Conservation (phyloP, 2,329 filamentous ascomycete species). For the Fusarium sp. region DNA sequence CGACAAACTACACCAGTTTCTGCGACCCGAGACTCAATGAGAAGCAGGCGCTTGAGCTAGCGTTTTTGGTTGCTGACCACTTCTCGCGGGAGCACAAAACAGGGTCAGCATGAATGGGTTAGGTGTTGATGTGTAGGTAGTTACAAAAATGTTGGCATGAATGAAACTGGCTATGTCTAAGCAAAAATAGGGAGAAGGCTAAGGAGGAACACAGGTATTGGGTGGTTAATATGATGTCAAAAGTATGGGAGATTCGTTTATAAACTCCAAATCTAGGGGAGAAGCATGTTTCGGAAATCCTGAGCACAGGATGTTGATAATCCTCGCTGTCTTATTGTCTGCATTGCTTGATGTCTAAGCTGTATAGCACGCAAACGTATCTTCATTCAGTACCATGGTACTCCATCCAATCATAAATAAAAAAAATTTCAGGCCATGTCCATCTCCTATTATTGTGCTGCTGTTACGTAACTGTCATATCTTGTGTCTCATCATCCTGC, state of each 20-base stretch:
- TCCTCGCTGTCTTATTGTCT: conserved; percentile 14
- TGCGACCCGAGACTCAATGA: conserved; percentile 96
- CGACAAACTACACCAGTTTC: conserved; percentile 92
- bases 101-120: conserved; percentile 3
- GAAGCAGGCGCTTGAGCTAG: conserved; percentile 95
- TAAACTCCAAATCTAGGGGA: neutral
- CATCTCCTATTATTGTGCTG: conserved; percentile 34
- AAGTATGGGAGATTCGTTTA: neutral
- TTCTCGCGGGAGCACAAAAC: conserved; percentile 58
- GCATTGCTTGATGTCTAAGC: conserved; percentile 20
- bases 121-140: neutral
- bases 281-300: conserved; percentile 12
- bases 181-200: neutral
- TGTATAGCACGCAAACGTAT: conserved; percentile 25
- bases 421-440: conserved; percentile 28
- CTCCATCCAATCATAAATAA: conserved; percentile 14
- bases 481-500: conserved; percentile 19
- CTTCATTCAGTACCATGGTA: neutral
- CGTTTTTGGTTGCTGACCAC: conserved; percentile 91
- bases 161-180: conserved; percentile 1
- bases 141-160: neutral
- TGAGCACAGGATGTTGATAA: conserved; percentile 5
- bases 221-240: neutral
- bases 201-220: neutral
- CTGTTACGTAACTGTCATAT: conserved; percentile 31